phyloP scores from a whole-genome alignment of 305 asterid species.

The Withania somnifera region DNA sequence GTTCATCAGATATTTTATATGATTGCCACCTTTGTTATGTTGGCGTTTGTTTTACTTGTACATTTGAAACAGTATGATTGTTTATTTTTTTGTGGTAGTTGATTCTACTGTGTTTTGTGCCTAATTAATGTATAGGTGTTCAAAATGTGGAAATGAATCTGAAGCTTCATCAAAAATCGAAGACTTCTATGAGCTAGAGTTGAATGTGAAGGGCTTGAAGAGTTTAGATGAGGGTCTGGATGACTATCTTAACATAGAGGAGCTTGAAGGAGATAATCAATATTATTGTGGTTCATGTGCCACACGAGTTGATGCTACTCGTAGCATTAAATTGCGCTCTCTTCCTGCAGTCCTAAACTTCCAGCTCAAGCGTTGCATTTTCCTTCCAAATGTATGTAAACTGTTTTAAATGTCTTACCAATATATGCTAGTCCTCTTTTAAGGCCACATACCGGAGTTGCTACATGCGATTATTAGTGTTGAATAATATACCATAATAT shows the following conservation, averaged over 20 bases:
- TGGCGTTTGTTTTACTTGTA: neutral
- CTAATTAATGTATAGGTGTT: constrained; percentile 46
- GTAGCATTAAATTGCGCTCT: constrained; percentile 88
- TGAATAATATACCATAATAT: neutral
- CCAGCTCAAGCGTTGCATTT: constrained; percentile 98
- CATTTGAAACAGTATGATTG: neutral
- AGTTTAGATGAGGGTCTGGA: constrained; percentile 80
- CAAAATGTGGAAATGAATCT: constrained; percentile 89
- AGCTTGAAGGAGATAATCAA: constrained; percentile 95
- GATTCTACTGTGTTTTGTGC: constrained; percentile 2
- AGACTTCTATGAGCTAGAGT: constrained; percentile 94
- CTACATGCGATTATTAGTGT: neutral
- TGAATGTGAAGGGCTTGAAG: constrained; percentile 89
- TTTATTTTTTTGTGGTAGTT: neutral
- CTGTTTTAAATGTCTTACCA: neutral
- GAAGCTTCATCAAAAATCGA: constrained; percentile 88
- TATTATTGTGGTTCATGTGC: constrained; percentile 82
- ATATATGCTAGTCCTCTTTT: neutral
- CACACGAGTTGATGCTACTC: constrained; percentile 87
- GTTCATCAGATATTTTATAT: neutral
- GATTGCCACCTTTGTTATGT: neutral
- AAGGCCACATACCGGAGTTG: neutral
- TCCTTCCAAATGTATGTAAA: constrained; percentile 81
- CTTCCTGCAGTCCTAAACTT: constrained; percentile 83
- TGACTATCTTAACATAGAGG: constrained; percentile 85